phyloP scores from a whole-genome alignment of 805 yeast genomes.

The Jamesozyma gamospora region DNA sequence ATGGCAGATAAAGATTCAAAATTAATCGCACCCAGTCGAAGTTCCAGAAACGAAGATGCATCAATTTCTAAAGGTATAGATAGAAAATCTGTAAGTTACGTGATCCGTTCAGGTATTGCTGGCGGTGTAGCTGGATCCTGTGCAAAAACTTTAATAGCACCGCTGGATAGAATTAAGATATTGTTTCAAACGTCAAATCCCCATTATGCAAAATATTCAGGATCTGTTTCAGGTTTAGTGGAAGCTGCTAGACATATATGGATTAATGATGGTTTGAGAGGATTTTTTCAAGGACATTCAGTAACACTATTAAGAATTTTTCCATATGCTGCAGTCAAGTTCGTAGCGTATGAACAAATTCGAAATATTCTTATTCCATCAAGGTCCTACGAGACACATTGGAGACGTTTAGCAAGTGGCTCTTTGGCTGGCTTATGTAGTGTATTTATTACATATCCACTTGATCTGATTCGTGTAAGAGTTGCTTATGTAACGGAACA shows the following conservation, averaged over 20 bases:
- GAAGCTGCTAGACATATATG: conserved; percentile 63
- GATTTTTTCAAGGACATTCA: conserved; percentile 91
- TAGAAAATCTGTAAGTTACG: conserved; percentile 67
- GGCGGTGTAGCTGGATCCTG: conserved; percentile 95
- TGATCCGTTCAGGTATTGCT: conserved; percentile 75
- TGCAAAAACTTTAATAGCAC: conserved; percentile 94
- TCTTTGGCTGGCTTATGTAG: conserved; percentile 81
- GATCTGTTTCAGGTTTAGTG: conserved; percentile 66
- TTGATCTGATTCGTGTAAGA: conserved; percentile 83
- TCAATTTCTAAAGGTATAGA: conserved; percentile 27
- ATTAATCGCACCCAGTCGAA: too few species aligned
- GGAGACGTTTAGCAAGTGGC: conserved; percentile 76
- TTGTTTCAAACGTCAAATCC: conserved; percentile 93
- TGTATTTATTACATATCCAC: conserved; percentile 84
- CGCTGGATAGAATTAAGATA: conserved; percentile 89
- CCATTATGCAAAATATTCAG: conserved; percentile 68
- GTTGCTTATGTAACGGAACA: conserved; percentile 75
- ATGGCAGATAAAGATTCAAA: too few species aligned
- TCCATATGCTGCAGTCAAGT: conserved; percentile 95
- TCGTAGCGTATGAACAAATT: conserved; percentile 91
- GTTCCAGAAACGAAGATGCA: too few species aligned
- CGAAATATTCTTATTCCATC: conserved; percentile 69
- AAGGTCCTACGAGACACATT: conserved; percentile 64
- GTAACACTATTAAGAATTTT: conserved; percentile 85
- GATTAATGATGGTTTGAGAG: conserved; percentile 58